These are phyloP conservation scores for Dentipellis fragilis DNA, from an alignment of 768 basidiomycete genomes.

Conservation along the genomic window DNA sequence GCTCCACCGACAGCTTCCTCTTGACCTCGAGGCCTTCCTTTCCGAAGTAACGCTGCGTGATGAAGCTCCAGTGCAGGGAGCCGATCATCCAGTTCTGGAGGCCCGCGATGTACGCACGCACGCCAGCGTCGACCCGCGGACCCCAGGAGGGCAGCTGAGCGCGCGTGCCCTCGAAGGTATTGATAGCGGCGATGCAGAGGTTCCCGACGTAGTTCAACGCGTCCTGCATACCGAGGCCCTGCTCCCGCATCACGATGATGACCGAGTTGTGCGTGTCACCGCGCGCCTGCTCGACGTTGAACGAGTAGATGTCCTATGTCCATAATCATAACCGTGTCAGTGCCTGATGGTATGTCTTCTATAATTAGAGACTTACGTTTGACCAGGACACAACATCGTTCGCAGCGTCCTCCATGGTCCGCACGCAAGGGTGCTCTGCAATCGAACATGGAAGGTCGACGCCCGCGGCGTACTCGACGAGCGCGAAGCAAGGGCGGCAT, in stretches of 20 bases:
- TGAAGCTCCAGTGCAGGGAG: constrained; percentile 69
- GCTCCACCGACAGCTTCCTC: constrained; percentile 40
- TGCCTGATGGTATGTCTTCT: too few species aligned
- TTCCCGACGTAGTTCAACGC: constrained; percentile 71
- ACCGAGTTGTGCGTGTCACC: constrained; percentile 85
- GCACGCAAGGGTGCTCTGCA: constrained; percentile 67
- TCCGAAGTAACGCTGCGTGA: constrained; percentile 66
- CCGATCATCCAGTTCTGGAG: constrained; percentile 75
- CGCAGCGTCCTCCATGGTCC: constrained; percentile 58
- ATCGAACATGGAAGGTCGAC: constrained; percentile 75
- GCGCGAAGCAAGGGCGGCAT: constrained; percentile 73
- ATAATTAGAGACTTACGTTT: constrained; percentile 43
- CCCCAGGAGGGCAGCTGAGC: constrained; percentile 60
- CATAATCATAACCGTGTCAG: not conserved
- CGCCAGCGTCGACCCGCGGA: constrained; percentile 50
- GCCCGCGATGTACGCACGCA: constrained; percentile 55
- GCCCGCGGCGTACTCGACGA: constrained; percentile 75
- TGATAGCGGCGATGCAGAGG: constrained; percentile 63
- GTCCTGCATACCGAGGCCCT: constrained; percentile 57
- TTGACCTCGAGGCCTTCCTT: constrained; percentile 47
- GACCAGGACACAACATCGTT: constrained; percentile 85
- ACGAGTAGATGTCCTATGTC: constrained; percentile 72
- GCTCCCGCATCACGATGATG: constrained; percentile 64
- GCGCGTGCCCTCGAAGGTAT: constrained; percentile 46
- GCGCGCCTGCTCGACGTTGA: constrained; percentile 74